phyloP scores from a whole-genome alignment of 768 basidiomycete species.

The Asterophora parasitica region DNA sequence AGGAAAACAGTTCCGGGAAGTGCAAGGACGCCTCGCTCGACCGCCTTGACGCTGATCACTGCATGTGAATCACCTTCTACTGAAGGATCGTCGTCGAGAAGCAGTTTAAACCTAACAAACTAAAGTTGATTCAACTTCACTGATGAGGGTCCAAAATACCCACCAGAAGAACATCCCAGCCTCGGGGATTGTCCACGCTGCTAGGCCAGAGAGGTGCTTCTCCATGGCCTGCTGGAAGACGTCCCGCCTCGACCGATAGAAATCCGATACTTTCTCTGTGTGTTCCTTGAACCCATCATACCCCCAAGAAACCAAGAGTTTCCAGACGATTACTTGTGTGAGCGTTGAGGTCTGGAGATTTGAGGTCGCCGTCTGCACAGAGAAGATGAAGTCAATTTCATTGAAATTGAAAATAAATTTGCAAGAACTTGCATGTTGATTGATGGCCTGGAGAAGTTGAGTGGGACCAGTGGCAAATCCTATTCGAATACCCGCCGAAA shows the following conservation, averaged over 20 bases:
- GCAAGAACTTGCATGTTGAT: constrained; percentile 48
- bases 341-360: constrained; percentile 59
- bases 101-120: constrained; percentile 55
- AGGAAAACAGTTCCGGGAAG: constrained; percentile 77
- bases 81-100: constrained; percentile 28
- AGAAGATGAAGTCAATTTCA: background rate
- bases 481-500: constrained; percentile 67
- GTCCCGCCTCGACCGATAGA: constrained; percentile 65
- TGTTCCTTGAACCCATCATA: constrained; percentile 66
- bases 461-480: constrained; percentile 76
- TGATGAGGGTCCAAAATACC: constrained; percentile 20
- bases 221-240: constrained; percentile 65
- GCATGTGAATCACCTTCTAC: constrained; percentile 58
- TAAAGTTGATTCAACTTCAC: too few relatives aligned
- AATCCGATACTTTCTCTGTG: constrained; percentile 55
- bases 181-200: constrained; percentile 62
- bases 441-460: constrained; percentile 57
- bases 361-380: constrained; percentile 31
- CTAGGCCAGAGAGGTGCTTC: constrained; percentile 66
- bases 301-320: constrained; percentile 62
- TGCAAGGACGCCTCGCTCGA: constrained; percentile 74
- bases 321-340: constrained; percentile 51
- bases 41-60: constrained; percentile 64
- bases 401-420: background rate
- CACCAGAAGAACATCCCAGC: constrained; percentile 87